phyloP scores from a whole-genome alignment of 257 asterid species.

The Solanum paucissectum region DNA sequence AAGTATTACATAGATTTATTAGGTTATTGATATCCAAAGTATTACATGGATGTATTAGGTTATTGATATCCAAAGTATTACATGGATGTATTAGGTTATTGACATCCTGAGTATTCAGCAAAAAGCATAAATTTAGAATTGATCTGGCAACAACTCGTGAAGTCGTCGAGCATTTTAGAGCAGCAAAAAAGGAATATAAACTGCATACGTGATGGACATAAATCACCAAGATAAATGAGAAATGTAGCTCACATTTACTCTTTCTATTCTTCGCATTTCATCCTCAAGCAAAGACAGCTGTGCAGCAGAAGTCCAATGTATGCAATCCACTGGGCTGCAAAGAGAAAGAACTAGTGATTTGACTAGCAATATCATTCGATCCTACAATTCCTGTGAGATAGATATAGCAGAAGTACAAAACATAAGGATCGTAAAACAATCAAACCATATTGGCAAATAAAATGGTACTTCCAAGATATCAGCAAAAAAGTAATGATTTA shows the following conservation, averaged over 20 bases:
- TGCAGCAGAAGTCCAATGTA: conserved; percentile 94
- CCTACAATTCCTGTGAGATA: background rate
- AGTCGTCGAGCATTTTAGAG: background rate
- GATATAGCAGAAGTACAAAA: background rate
- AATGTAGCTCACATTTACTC: conserved; percentile 71
- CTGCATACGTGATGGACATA: background rate
- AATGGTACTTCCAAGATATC: background rate
- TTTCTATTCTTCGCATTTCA: conserved; percentile 96
- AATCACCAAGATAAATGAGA: background rate
- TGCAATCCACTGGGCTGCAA: conserved; percentile 97
- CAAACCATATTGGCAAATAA: background rate
- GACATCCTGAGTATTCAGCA: background rate
- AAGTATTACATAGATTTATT: background rate
- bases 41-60: background rate
- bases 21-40: no score
- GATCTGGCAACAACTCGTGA: background rate
- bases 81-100: background rate
- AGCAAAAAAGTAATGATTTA: background rate
- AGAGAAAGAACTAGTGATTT: conserved; percentile 9
- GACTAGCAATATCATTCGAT: background rate
- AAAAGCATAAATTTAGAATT: background rate
- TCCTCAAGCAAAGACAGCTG: conserved; percentile 92
- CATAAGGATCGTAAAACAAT: background rate
- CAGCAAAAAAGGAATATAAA: background rate
- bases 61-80: background rate